Evolutionary conservation across 495 filamentous ascomycete species (phyloP), one percentile per base, ranked within the genome.

Genomic region (Astrocystis sublimbata): DNA sequence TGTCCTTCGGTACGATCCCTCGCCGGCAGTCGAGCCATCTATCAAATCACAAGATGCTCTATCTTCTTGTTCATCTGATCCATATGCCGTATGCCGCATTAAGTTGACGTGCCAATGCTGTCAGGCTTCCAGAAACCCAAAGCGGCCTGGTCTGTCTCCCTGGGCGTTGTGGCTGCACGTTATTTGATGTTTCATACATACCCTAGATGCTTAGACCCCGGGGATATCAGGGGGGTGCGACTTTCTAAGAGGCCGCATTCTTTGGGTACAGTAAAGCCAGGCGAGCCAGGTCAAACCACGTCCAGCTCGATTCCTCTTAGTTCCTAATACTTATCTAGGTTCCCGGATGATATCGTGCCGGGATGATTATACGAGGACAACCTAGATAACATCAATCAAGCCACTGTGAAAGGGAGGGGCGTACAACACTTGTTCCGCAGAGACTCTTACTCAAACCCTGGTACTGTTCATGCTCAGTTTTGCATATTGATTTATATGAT

Each of bases 21-120:
- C 52, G 17, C 21, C 40, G 40, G 38, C 26, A 45, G 40, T 26
- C n/a, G 23, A 45, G 6, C n/a, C 24, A 17, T 7, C 9, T 17
- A 40, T 17, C 54, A 26, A 26, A 26, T 45, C 54, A 28, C 40
- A 45, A 31, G 21, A 26, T 8, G 33, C 15, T 21, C 9, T 24
- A 33, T 24, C 31, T 3, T 41, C 17, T 24, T 24, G 52, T 56
- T 56, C 52, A 42, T 56, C 52, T 7, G 52, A 56, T 41, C 6
- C 1, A 8, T 21, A 54, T n/a, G 40, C 51, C 30, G 35, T 1
- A 54, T n/a, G 40, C 51, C 30, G 35, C 1, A 53, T 40, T 54
- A 5, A 36, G 33, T 24, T 24, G 21, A 35, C 51, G 0, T 38
- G 33, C 6, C 36, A 41, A 9, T 17, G 23, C 33, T 41, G 36